Evolutionary conservation across 208 protist species (phyloP), one percentile per base, ranked within the genome.

Genomic region (Trypanosoma avium): DNA sequence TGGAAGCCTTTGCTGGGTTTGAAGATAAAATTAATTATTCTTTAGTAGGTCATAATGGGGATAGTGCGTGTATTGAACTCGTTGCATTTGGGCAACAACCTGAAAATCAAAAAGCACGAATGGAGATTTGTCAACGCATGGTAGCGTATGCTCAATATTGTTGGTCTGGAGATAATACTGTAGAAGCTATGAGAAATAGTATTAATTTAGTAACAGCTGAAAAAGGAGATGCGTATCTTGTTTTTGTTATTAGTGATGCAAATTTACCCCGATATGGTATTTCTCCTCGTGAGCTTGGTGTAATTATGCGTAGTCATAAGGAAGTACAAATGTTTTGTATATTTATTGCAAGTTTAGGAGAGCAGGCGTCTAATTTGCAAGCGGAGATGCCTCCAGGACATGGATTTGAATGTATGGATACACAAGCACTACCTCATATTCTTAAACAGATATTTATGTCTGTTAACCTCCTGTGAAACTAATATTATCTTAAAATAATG

Each of bases 211-310:
- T 90, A 22, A 86, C 79, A 10, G 71, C 83, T 35, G 76, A 91
- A 54, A 90, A 94, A 53, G 93, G 81, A 3, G 91, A 97, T 60
- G 81, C 97, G 22, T 91, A 92, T 65, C 94, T 98, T 77, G 95
- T 98, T 4, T 92, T 98, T 72, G 77, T 98, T 15, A 81, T 98
- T 42, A 95, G 84, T 57, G 96, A 98, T 57, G 96, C 96, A 22
- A 98, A 98, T 62, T 73, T 98, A 38, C 75, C 77, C 15, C 85
- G 84, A 19, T 98, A 98, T 74, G 94, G 93, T 59, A 97, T 97
- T 54, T 67, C 62, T 0, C 78, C 86, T 17, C 59, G 74, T n/a
- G 81, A 92, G 65, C 60, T 97, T 61, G 50, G 82, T 24, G 45
- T 56, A 33, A 89, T 95, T 57, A 92, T 97, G 42, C 58, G 61